Evolutionary conservation across 306 rosid species (phyloP).

Genomic region (Medicago truncatula): DNA sequence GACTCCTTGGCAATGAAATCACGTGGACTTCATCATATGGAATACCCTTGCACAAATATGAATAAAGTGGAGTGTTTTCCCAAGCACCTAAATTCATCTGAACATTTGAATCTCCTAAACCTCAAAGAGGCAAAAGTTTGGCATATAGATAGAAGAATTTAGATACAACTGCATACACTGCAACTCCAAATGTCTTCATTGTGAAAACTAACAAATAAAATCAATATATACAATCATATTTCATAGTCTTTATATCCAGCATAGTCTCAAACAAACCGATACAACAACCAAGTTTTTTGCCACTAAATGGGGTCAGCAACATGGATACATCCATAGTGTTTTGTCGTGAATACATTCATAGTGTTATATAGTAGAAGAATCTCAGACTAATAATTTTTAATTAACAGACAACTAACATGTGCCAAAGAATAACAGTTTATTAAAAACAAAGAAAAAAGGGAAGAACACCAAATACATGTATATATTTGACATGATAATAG

Average conservation of each 20-base stretch:
- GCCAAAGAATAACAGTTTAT: too few relatives aligned
- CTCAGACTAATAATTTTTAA: neutral
- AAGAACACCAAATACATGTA: too few relatives aligned
- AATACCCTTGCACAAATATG: neutral
- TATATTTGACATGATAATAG: too few relatives aligned
- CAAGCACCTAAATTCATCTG: neutral
- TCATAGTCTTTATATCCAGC: too few relatives aligned
- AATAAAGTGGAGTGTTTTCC: neutral
- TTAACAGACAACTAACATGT: neutral
- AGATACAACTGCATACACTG: neutral
- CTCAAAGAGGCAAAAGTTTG: too few relatives aligned
- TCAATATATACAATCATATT: neutral
- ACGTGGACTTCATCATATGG: neutral
- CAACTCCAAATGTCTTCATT: neutral
- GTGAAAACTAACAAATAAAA: neutral
- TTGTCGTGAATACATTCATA: neutral
- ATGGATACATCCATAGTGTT: neutral
- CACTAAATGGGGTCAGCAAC: neutral
- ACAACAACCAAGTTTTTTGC: neutral
- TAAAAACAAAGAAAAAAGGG: too few relatives aligned
- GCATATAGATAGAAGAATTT: too few relatives aligned
- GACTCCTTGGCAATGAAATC: neutral
- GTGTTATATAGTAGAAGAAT: neutral
- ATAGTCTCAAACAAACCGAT: neutral
- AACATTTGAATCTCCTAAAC: neutral